Base-by-base conservation (phyloP, 208 protist genomes). In the Angomonas desouzai region DNA sequence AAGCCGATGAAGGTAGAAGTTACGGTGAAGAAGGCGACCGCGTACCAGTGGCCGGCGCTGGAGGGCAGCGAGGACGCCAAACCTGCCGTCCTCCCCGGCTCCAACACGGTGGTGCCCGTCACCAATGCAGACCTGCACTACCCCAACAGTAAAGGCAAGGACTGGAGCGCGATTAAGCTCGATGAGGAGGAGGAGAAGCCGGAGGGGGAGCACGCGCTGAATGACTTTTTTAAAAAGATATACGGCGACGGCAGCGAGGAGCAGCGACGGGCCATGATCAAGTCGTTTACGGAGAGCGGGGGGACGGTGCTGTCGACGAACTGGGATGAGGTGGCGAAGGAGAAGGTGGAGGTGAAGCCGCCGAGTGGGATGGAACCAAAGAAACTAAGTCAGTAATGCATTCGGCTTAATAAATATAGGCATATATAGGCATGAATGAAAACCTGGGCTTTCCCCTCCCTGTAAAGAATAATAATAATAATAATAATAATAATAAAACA, bases 271-370 rank as follows among this genome's bases (percentile, higher is more conserved):
- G 96, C 96, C 16, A 98, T 98, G 96, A 96, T 96, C 62, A 98
- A 98, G 65, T 97, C 92, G 9, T 98, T 97, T 66, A 69, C 82
- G n/a, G 94, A 98, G 70, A 94, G 83, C 70, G 86, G 90, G 45
- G 97, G 97, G 33, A 98, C 97, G 23, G 95, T 98, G 45, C 80
- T 98, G 55, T 97, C 90, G 20, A 98, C 97, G 28, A 98, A 98
- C 81, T 98, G 95, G 95, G 81, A 89, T 2, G 97, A 98, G 48
- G 92, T 98, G 11, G 89, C 91, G 23, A 77, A 68, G 25, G 72
- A 84, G 22, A 85, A 96, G 55, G 92, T 97, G 11, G 73, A 86
- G 22, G 67, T 70, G 29, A 68, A 94, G 38, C 87, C 93, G 2
- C 93, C 96, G 10, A 83, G 81, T 25, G 93, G 93, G 22, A 96